Base-by-base conservation (phyloP, 805 yeast species). In the Hanseniaspora valbyensis region DNA sequence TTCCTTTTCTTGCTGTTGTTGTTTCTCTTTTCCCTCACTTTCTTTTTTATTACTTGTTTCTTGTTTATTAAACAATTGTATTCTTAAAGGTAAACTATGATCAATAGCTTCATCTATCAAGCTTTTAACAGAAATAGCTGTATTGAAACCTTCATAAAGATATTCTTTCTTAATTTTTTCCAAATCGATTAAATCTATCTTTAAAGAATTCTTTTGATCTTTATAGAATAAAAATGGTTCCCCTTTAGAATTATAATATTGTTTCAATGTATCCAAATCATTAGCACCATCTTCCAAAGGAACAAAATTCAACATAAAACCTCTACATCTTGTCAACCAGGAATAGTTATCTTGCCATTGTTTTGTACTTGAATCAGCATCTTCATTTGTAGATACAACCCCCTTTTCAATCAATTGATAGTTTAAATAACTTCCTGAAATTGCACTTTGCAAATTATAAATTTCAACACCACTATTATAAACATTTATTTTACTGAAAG, bases 341-440 rank as follows among this genome's bases (percentile, higher is more conserved):
- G 44, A 30, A 8, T 34, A 22, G n/a, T 28, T 30, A 25, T 38
- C 50, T 19, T 45, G 41, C 50, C 50, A 45, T 22, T 45, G 50
- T 2, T 24, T 21, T 18, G 41, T 21, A 6, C 43, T 38, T n/a
- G 14, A 28, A 16, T n/a, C n/a, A n/a, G n/a, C n/a, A n/a, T n/a
- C 9, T 16, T 21, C 16, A 6, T 10, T 21, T 12, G 10, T 7
- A 19, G 29, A 37, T 25, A 30, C 21, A 22, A 36, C 44, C 29
- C 50, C 50, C n/a, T 38, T 29, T 25, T 22, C 36, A 5, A 25
- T 29, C 10, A 45, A 22, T 16, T 39, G 50, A n/a, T 29, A 45
- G 39, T 45, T 45, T 19, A 45, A 28, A 18, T 28, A 45, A 22
- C 43, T 38, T 4, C 50, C 50, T 10, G 39, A 29, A 33, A 45